Percentiles rank a stretch among this genome's conserved stretches.
Evolutionary conservation across 208 protist genomes (phyloP).

Genomic region (Polymyxa betae): DNA sequence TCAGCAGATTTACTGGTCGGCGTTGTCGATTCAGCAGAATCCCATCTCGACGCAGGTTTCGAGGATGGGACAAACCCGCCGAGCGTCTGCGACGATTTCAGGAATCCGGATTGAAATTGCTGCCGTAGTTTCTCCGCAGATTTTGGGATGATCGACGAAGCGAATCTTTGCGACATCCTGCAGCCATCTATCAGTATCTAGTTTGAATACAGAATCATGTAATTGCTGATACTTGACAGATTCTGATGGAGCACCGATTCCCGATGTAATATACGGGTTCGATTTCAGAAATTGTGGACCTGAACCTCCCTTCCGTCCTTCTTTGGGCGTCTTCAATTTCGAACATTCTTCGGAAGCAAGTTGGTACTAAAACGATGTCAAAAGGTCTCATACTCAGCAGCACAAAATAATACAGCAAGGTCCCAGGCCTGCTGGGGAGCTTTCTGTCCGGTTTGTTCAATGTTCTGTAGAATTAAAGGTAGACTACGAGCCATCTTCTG

Average conservation of each 20-base stretch:
- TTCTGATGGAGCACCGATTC: background rate
- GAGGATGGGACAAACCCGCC: background rate
- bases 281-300: background rate
- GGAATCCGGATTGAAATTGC: slow-evolving; percentile 6
- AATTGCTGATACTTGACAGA: background rate
- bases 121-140: background rate
- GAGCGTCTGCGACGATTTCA: slow-evolving; percentile 17
- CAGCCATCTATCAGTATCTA: background rate
- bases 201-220: background rate
- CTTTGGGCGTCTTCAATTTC: background rate
- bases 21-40: background rate
- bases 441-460: background rate
- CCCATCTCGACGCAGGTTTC: background rate
- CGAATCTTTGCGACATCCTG: background rate
- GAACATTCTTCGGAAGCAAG: slow-evolving; percentile 12
- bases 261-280: background rate
- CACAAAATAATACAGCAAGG: background rate
- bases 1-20: background rate
- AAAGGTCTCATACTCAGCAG: background rate
- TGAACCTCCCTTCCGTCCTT: background rate
- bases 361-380: background rate
- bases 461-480: background rate
- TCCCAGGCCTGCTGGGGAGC: background rate
- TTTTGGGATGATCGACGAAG: background rate
- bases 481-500: background rate